Evolutionary conservation across 2,329 filamentous ascomycete genomes (phyloP).

Genomic region (Huntiella bhutanensis): DNA sequence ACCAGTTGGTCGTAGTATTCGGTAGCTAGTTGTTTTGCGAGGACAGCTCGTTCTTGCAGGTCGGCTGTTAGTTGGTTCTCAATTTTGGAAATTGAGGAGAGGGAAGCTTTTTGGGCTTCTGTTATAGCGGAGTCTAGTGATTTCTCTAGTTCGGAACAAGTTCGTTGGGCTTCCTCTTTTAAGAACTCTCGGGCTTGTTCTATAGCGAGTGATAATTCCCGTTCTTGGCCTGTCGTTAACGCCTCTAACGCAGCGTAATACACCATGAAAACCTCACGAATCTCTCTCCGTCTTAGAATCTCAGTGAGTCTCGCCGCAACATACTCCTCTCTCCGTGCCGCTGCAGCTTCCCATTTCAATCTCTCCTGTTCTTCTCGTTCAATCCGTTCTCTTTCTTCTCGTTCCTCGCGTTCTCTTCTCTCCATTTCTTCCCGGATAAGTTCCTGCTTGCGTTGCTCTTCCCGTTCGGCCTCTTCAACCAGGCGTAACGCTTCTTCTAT

Average conservation of each 20-base stretch:
- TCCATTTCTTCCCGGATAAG: conserved; percentile 20
- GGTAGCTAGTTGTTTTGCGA: conserved; percentile 26
- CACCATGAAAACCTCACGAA: conserved; percentile 20
- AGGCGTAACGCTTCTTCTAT: conserved; percentile 18
- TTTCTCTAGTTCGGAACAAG: conserved; percentile 17
- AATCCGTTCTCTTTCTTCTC: not conserved
- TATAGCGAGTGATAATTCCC: conserved; percentile 21
- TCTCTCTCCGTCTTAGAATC: conserved; percentile 20
- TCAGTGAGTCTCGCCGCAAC: conserved; percentile 17
- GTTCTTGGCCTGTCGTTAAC: conserved; percentile 25
- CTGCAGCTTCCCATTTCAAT: not conserved
- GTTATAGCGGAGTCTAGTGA: conserved; percentile 19
- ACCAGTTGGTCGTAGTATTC: conserved; percentile 23
- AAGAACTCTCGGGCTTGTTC: conserved; percentile 19
- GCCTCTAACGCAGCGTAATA: conserved; percentile 20
- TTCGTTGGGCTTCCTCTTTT: conserved; percentile 13
- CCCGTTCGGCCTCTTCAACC: conserved; percentile 13
- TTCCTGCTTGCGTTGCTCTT: conserved; percentile 22
- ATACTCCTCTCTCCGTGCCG: conserved; percentile 22
- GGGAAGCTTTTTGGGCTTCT: conserved; percentile 15
- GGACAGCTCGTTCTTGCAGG: conserved; percentile 21
- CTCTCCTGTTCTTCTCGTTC: conserved; percentile 14
- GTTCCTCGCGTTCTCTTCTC: not conserved
- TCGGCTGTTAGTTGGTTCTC: conserved; percentile 22
- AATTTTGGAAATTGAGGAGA: conserved; percentile 17